A percentile compares a stretch with the other conserved stretches of the same genome.
Conservation (phyloP, 805 yeast genomes). For the Blastobotrys robertii region DNA sequence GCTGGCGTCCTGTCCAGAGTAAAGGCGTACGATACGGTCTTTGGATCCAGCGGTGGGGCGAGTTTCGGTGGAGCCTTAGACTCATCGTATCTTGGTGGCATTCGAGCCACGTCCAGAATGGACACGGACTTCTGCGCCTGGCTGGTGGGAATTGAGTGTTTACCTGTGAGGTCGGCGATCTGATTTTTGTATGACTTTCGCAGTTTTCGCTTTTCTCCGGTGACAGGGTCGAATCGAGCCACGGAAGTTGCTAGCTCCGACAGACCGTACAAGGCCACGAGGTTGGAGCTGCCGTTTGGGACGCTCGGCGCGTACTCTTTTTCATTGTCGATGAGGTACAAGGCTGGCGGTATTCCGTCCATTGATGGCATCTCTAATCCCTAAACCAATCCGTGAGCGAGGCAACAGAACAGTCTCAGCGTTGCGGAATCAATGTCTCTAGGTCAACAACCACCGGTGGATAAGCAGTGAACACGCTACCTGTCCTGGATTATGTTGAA, state of each 20-base stretch:
- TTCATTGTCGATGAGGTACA: conserved; percentile 6
- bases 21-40: conserved; percentile 40
- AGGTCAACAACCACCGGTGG: neutral
- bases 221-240: conserved; percentile 80
- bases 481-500: no score
- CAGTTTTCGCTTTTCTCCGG: conserved; percentile 83
- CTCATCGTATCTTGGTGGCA: conserved; percentile 14
- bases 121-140: conserved; percentile 12
- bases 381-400: no score
- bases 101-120: conserved; percentile 19
- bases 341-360: conserved; percentile 2
- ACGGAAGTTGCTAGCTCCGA: conserved; percentile 63
- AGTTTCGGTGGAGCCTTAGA: conserved; percentile 34
- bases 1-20: conserved; percentile 55
- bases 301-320: conserved; percentile 12
- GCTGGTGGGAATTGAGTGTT: conserved; percentile 31
- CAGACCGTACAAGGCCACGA: conserved; percentile 60
- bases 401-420: neutral
- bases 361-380: no score
- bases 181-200: conserved; percentile 94
- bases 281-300: conserved; percentile 55
- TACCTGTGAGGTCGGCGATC: conserved; percentile 70
- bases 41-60: conserved; percentile 41
- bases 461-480: no score
- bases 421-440: neutral